phyloP scores from a whole-genome alignment of 2,329 filamentous ascomycete species.

The Penicillium sp. region DNA sequence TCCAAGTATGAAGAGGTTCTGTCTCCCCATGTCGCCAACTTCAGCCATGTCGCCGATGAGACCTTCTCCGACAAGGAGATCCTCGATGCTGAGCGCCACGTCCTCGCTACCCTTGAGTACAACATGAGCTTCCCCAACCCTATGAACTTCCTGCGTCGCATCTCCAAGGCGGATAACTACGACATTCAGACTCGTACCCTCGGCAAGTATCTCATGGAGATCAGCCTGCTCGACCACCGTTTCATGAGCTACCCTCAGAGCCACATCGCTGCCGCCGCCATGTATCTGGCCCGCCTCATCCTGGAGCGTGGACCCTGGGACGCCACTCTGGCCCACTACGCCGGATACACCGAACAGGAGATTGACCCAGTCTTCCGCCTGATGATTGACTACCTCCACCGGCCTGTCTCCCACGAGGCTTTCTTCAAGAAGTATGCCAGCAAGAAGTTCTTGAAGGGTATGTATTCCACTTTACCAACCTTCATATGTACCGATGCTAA shows the following conservation, averaged over 20 bases:
- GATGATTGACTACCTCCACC: conserved; percentile 95
- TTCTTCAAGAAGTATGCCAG: conserved; percentile 99
- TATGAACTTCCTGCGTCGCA: conserved; percentile 98
- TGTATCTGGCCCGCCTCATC: conserved; percentile 92
- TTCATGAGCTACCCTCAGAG: conserved; percentile 91
- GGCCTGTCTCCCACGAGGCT: conserved; percentile 89
- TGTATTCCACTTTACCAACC: conserved; percentile 35
- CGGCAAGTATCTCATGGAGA: conserved; percentile 97
- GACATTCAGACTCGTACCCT: conserved; percentile 97
- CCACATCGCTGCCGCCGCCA: conserved; percentile 87
- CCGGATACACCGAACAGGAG: conserved; percentile 91
- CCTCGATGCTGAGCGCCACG: conserved; percentile 92
- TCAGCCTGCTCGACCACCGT: conserved; percentile 91
- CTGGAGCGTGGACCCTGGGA: conserved; percentile 93
- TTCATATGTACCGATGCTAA: conserved; percentile 24
- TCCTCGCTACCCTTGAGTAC: conserved; percentile 89
- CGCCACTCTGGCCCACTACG: conserved; percentile 83
- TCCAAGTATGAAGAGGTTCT: conserved; percentile 99
- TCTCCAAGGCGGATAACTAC: conserved; percentile 99
- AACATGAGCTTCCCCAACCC: conserved; percentile 98
- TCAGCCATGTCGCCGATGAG: conserved; percentile 95
- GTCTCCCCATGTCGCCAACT: conserved; percentile 95
- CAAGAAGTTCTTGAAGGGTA: conserved; percentile 99
- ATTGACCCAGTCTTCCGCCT: conserved; percentile 89
- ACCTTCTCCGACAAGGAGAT: conserved; percentile 96